These are phyloP conservation scores for Trypanosoma congolense DNA, from an alignment of 208 protist species.

Conservation along the genomic window DNA sequence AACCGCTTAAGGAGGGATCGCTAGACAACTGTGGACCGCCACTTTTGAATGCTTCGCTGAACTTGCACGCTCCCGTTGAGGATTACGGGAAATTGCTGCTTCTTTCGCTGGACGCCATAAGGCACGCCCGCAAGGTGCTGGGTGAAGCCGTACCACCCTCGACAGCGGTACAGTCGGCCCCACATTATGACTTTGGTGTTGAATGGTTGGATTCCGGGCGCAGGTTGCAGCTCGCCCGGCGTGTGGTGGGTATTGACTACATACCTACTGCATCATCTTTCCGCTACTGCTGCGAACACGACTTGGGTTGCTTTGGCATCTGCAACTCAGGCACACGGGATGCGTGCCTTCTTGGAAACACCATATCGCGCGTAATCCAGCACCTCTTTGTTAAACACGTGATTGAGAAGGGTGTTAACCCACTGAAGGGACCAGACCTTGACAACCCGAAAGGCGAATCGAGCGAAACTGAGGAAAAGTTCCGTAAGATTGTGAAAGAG, in stretches of 20 bases:
- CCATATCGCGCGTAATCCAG: slow-evolving; percentile 59
- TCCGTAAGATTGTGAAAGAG: slow-evolving; percentile 44
- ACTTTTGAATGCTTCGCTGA: slow-evolving; percentile 68
- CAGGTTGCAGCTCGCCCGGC: slow-evolving; percentile 30
- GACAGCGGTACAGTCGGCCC: neutral
- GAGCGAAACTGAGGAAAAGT: slow-evolving; percentile 33
- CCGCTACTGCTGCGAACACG: slow-evolving; percentile 55
- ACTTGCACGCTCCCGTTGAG: slow-evolving; percentile 70
- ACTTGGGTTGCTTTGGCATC: slow-evolving; percentile 76
- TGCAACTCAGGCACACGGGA: slow-evolving; percentile 57
- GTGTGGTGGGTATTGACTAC: slow-evolving; percentile 29
- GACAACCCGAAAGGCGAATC: slow-evolving; percentile 35
- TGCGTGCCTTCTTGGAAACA: slow-evolving; percentile 53
- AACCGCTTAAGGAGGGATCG: slow-evolving; percentile 30
- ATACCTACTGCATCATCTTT: slow-evolving; percentile 58
- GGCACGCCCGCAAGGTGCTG: slow-evolving; percentile 46
- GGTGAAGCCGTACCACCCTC: slow-evolving; percentile 6
- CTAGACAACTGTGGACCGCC: slow-evolving; percentile 54
- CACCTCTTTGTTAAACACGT: slow-evolving; percentile 77
- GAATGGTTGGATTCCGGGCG: slow-evolving; percentile 32
- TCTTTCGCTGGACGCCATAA: slow-evolving; percentile 70
- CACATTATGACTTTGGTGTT: slow-evolving; percentile 73
- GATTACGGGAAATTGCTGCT: slow-evolving; percentile 79
- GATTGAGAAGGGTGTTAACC: slow-evolving; percentile 46
- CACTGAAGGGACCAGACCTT: slow-evolving; percentile 39